These are phyloP conservation scores for Trichoderma harzianum DNA, from an alignment of 2,329 filamentous ascomycete species.

Conservation along the genomic window DNA sequence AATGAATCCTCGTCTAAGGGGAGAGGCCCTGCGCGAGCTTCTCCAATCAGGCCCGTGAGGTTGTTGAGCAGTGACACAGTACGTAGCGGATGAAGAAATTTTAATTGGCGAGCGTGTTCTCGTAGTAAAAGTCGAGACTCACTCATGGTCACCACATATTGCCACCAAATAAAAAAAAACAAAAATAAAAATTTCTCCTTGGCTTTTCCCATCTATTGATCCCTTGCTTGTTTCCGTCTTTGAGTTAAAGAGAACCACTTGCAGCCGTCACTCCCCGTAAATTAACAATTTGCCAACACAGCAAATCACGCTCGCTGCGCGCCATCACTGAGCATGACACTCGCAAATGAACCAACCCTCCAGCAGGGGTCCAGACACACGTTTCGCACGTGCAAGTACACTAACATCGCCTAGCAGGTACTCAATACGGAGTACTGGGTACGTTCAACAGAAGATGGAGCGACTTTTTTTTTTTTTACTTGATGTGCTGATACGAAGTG, in stretches of 20 bases:
- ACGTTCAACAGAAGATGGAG: background rate
- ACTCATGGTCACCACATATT: background rate
- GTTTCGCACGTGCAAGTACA: conserved; percentile 3
- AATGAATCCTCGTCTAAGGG: background rate
- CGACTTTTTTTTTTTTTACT: background rate
- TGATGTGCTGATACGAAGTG: background rate
- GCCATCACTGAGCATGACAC: conserved; percentile 1
- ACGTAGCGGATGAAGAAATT: background rate
- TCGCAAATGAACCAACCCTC: background rate
- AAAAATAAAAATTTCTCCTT: background rate
- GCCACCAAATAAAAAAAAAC: background rate
- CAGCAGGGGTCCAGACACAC: background rate
- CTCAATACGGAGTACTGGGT: background rate
- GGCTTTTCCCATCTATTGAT: background rate
- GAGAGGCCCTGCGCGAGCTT: background rate
- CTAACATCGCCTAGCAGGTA: background rate
- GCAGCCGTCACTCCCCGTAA: conserved; percentile 6
- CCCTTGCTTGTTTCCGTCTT: background rate
- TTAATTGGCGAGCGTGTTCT: background rate
- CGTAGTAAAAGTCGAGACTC: background rate
- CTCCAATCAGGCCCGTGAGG: background rate
- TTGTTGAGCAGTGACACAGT: background rate
- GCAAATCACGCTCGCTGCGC: conserved; percentile 6
- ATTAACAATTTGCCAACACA: conserved; percentile 11
- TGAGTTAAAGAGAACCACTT: background rate